Evolutionary conservation across 2,329 filamentous ascomycete genomes (phyloP).

Genomic region (Alternaria arbusti): DNA sequence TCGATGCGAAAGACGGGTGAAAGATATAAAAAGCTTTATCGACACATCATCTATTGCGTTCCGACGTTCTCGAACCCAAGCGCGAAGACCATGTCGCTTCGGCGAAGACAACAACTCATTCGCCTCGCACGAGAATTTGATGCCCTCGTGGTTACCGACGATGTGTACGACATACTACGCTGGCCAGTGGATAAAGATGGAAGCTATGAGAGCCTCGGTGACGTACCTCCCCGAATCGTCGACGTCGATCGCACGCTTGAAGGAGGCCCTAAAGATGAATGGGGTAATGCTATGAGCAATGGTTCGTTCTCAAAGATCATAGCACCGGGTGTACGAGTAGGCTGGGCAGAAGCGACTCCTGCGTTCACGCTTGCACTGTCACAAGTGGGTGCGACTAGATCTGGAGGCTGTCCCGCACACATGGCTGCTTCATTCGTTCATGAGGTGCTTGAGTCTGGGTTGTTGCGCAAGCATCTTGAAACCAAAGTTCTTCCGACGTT

Average conservation of each 20-base stretch:
- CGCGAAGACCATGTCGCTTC: constrained; percentile 74
- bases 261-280: constrained; percentile 61
- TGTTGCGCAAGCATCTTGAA: constrained; percentile 58
- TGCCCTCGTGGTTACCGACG: constrained; percentile 73
- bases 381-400: constrained; percentile 58
- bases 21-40: constrained; percentile 74
- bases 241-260: constrained; percentile 74
- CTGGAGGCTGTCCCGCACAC: constrained; percentile 63
- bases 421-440: constrained; percentile 60
- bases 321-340: constrained; percentile 66
- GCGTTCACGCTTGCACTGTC: constrained; percentile 63
- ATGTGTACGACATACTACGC: constrained; percentile 67
- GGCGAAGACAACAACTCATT: constrained; percentile 70
- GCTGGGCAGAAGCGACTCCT: constrained; percentile 76
- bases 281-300: constrained; percentile 81
- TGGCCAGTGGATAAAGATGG: constrained; percentile 72
- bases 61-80: constrained; percentile 87
- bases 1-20: constrained; percentile 61
- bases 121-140: constrained; percentile 74
- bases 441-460: constrained; percentile 56
- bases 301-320: constrained; percentile 81
- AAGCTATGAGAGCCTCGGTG: constrained; percentile 17
- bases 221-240: constrained; percentile 70
- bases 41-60: constrained; percentile 82
- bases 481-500: constrained; percentile 60